A percentile compares a stretch with the other conserved stretches of the same genome.
Evolutionary conservation across 2,329 filamentous ascomycete genomes (phyloP).

Genomic region (Ophiostoma ips): DNA sequence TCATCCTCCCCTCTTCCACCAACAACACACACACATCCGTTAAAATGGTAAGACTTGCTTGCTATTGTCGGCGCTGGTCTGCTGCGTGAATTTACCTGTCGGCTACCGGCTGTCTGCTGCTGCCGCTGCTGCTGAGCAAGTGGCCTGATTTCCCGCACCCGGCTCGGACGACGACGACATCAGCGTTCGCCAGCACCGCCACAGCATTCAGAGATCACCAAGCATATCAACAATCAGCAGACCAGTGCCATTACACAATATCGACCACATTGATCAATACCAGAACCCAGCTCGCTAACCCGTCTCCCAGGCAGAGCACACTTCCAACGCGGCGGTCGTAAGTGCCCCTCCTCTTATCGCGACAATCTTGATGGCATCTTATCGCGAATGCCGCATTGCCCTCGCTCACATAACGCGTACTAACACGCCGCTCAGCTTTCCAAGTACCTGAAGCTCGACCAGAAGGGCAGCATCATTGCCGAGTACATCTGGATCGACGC

Average conservation of each 20-base stretch:
- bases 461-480: slow-evolving; percentile 77
- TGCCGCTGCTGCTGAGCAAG: neutral
- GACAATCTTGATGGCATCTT: too few species aligned
- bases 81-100: neutral
- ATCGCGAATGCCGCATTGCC: too few species aligned
- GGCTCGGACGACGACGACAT: too few species aligned
- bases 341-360: neutral
- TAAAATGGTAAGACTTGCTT: slow-evolving; percentile 11
- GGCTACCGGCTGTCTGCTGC: neutral
- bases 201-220: too few species aligned
- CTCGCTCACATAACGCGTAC: neutral
- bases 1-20: neutral
- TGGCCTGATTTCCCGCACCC: neutral
- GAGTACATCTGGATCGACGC: slow-evolving; percentile 64
- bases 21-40: slow-evolving; percentile 7
- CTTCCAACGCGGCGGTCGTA: slow-evolving; percentile 2
- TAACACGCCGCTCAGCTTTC: slow-evolving; percentile 47
- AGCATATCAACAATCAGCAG: neutral
- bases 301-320: slow-evolving; percentile 1
- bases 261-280: too few species aligned
- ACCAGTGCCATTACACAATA: neutral
- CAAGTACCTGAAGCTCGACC: slow-evolving; percentile 84
- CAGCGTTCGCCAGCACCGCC: too few species aligned
- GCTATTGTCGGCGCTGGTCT: neutral
- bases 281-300: too few species aligned